These are phyloP conservation scores for Artemisia annua DNA, from an alignment of 129 eudicot genomes.

Conservation along the genomic window DNA sequence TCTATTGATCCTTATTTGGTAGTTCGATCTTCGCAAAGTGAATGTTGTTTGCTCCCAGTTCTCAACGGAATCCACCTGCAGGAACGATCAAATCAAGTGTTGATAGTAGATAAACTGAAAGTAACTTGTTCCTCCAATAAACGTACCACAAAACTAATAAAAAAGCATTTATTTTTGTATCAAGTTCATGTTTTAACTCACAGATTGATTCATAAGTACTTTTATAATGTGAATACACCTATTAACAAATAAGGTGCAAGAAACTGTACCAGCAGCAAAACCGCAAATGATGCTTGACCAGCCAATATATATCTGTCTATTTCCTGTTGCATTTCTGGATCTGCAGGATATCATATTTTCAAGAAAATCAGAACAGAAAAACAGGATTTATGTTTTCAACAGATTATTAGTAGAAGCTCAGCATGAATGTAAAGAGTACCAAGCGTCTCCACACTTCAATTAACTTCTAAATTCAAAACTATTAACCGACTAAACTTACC, in stretches of 20 bases:
- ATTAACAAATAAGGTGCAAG: slow-evolving; percentile 9
- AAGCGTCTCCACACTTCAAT: background rate
- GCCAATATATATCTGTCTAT: slow-evolving; percentile 59
- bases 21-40: slow-evolving; percentile 60
- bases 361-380: slow-evolving; percentile 3
- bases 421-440: slow-evolving; percentile 5
- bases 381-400: slow-evolving; percentile 1
- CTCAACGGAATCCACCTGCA: slow-evolving; percentile 73
- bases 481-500: slow-evolving; percentile 52
- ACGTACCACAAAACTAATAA: slow-evolving; percentile 14
- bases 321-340: slow-evolving; percentile 88
- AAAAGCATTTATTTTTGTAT: background rate
- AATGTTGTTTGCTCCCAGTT: slow-evolving; percentile 82
- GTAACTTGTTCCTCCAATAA: slow-evolving; percentile 24
- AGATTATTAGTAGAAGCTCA: background rate
- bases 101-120: background rate
- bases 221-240: background rate
- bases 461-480: background rate
- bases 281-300: slow-evolving; percentile 67
- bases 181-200: background rate
- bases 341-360: slow-evolving; percentile 42
- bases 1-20: slow-evolving; percentile 58
- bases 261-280: slow-evolving; percentile 64
- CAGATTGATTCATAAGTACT: background rate
- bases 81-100: background rate